Base-by-base conservation (phyloP, 768 basidiomycete species). In the Boletales sp. region DNA sequence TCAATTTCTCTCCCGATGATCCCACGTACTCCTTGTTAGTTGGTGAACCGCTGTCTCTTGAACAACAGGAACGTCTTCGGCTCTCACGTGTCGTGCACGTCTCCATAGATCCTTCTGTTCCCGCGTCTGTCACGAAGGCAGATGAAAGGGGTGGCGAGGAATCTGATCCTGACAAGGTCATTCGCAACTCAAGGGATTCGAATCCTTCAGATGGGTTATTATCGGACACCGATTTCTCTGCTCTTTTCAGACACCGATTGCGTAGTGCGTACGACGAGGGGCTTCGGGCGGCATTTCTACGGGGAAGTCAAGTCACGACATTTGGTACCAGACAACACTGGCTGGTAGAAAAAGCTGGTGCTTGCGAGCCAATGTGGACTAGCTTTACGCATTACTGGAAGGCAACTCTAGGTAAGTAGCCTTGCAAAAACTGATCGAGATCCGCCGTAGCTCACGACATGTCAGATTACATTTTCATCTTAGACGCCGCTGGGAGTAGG, bases 361-460 rank as follows among this genome's bases (percentile, higher is more conserved):
- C 68, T 11, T 68, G 78, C 62, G 91, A 94, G 62, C 92, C 93
- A 4, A 78, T 82, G 65, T 97, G 84, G 73, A 94, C 94, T 34
- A 90, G 86, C 62, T 95, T 86, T 61, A 92, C 94, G 1, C 82
- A 90, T 66, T 85, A 84, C 60, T 94, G 91, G 90, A 81, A 87
- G 60, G 70, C 86, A 9, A 86, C 87, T 4, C 64, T 94, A 62
- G 92, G 92, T 87, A 62, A 91, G 92, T 87, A 57, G 3, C 25
- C 43, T 21, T 10, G 17, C 8, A 9, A 36, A 39, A 25, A 46
- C 38, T 33, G n/a, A 21, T 21, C 8, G 9, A 41, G 17, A 31
- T 15, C 8, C 18, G 1, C 32, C 12, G 14, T 44, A 10, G 48
- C 64, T 64, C 19, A 61, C 2, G 14, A 47, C 33, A 12, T 41